phyloP scores from a whole-genome alignment of 1,284 basidiomycete genomes.

The Sphaerobolus stellatus region DNA sequence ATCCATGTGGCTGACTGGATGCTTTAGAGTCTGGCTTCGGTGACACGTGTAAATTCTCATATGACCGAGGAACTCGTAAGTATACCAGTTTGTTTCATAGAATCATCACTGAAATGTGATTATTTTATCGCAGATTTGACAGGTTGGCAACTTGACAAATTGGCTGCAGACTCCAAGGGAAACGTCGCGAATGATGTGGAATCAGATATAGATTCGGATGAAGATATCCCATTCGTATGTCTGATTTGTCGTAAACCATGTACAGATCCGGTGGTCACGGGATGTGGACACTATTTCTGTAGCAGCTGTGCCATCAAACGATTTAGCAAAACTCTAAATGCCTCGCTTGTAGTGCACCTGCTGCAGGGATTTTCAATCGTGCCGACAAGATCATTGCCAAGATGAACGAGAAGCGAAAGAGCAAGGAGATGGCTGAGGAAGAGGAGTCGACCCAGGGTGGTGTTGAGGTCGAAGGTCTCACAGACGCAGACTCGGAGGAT shows the following conservation, averaged over 20 bases:
- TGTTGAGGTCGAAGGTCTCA: constrained; percentile 66
- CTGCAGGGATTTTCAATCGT: constrained; percentile 92
- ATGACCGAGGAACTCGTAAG: constrained; percentile 84
- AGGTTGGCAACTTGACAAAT: constrained; percentile 95
- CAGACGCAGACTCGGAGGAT: constrained; percentile 34
- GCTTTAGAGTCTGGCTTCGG: constrained; percentile 93
- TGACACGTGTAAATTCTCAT: constrained; percentile 96
- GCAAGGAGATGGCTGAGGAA: constrained; percentile 38
- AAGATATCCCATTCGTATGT: constrained; percentile 96
- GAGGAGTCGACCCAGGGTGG: constrained; percentile 29
- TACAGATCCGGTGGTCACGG: constrained; percentile 92
- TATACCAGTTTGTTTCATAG: constrained; percentile 22
- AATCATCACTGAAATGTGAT: too few species aligned
- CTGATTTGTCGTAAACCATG: constrained; percentile 94
- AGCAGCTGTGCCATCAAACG: constrained; percentile 91
- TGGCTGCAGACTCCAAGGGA: constrained; percentile 63
- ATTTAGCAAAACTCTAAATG: constrained; percentile 95
- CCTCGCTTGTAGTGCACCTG: constrained; percentile 89
- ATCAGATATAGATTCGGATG: constrained; percentile 61
- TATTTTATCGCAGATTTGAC: constrained; percentile 85
- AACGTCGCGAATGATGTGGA: constrained; percentile 55
- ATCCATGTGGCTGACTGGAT: constrained; percentile 17
- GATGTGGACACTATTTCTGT: constrained; percentile 97
- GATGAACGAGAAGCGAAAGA: constrained; percentile 60
- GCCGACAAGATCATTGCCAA: constrained; percentile 82